phyloP scores from a whole-genome alignment of 495 filamentous ascomycete genomes.

The Xylaria sp. region DNA sequence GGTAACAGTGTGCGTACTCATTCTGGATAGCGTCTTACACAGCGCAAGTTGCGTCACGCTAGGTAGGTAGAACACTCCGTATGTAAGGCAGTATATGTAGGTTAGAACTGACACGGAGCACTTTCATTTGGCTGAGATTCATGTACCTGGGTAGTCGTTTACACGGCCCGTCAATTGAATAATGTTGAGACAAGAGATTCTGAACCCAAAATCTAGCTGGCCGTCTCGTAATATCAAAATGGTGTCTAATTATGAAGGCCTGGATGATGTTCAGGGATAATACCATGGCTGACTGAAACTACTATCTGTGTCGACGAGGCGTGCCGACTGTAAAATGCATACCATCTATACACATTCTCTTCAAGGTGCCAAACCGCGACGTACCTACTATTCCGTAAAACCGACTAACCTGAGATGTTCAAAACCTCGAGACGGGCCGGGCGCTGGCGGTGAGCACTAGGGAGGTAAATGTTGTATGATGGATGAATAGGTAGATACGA shows the following conservation, averaged over 20 bases:
- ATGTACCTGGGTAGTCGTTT: too few relatives aligned
- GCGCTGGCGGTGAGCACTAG: neutral
- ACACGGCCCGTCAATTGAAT: neutral
- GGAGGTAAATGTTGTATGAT: neutral
- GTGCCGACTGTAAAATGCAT: constrained; percentile 1
- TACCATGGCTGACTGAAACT: constrained; percentile 15
- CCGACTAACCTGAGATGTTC: neutral
- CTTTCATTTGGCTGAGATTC: neutral
- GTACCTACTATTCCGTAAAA: neutral
- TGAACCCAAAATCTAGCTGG: neutral
- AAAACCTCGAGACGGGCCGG: neutral
- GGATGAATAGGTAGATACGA: neutral
- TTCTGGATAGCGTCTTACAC: neutral
- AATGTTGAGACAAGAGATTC: constrained; percentile 3
- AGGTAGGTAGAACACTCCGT: neutral
- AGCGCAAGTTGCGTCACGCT: neutral
- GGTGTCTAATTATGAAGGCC: constrained; percentile 17
- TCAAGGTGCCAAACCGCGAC: constrained; percentile 5
- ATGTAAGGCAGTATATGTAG: neutral
- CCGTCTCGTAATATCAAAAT: constrained; percentile 14
- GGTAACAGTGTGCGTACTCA: too few relatives aligned
- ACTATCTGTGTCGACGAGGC: neutral
- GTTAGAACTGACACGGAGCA: neutral
- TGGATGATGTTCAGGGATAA: neutral
- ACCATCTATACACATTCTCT: constrained; percentile 22